Evolutionary conservation across 2,329 filamentous ascomycete species (phyloP), one percentile per base, ranked within the genome.

Genomic region (Colletotrichum cordylinicola): DNA sequence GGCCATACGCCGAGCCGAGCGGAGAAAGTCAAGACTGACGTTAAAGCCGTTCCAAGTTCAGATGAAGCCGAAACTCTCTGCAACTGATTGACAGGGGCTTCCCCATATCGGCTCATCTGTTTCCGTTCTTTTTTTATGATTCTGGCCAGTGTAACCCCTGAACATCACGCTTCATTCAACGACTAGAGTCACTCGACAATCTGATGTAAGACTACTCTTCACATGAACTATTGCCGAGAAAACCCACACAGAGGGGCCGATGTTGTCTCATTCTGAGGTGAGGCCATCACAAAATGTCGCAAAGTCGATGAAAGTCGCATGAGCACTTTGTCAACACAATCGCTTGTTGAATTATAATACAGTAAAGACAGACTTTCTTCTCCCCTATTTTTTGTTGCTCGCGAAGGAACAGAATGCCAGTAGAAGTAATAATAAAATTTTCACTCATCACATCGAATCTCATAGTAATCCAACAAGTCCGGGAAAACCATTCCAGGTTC

Each of bases 381-480:
- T 24, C 18, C n/a, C n/a, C n/a, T 18, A 56, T 67, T 31, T 43
- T 43, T 33, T 21, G 1, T 21, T n/a, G 16, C 16, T n/a, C 33
- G 15, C 29, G 4, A n/a, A 71, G 13, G n/a, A 21, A 15, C 48
- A 58, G 37, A 56, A 39, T 35, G 48, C 18, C 61, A 33, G 43
- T 39, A n/a, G 21, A 2, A 39, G 43, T 21, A 65, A 43, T 29
- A 6, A 43, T 71, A 39, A 71, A 70, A 13, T 16, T 31, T 24
- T 72, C 55, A 72, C 64, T 72, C 65, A 61, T 69, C 70, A 56
- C 70, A 73, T 31, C 18, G 21, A 56, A 73, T 73, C 37, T 73
- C 65, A 18, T 31, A 73, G n/a, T 62, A 73, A 10, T 73, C 55
- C 21, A 60, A 73, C 56, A 73, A 35, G 21, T 69, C 39, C 27